A percentile compares a stretch with the other conserved stretches of the same genome.
Conservation (phyloP, 2,329 filamentous ascomycete species). For the Colletotrichum trifolii region DNA sequence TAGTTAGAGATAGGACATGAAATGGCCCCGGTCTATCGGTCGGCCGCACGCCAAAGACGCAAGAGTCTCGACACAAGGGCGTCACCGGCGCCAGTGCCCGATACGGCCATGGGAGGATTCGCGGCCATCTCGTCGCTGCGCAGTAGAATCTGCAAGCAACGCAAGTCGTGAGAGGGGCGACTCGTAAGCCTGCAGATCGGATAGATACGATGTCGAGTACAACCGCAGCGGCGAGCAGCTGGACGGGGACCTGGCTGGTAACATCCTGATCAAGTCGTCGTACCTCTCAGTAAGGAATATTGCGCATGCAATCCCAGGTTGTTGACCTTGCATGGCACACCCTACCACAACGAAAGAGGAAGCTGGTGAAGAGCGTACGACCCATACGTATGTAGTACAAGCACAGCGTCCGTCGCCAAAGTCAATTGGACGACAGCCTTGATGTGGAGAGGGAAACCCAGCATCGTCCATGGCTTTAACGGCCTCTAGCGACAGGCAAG, state of each 20-base stretch:
- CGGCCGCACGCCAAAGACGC: conserved; percentile 19
- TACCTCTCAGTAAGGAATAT: too few relatives aligned
- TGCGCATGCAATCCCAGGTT: neutral
- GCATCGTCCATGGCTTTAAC: neutral
- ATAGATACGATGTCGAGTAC: conserved; percentile 32
- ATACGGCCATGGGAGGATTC: conserved; percentile 20
- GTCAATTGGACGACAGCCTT: conserved; percentile 18
- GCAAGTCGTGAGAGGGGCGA: conserved; percentile 17
- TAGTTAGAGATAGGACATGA: conserved; percentile 1
- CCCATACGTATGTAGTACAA: neutral
- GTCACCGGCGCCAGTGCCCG: conserved; percentile 23
- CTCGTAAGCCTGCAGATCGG: conserved; percentile 34
- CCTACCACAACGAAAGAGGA: conserved; percentile 33
- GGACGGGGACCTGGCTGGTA: neutral
- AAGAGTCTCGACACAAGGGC: neutral
- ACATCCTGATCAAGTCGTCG: too few relatives aligned
- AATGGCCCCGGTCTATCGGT: neutral
- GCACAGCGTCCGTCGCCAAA: neutral
- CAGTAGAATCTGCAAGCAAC: conserved; percentile 3
- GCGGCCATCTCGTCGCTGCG: neutral
- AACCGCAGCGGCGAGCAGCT: neutral
- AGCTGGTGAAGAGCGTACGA: conserved; percentile 21
- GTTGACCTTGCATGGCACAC: conserved; percentile 17
- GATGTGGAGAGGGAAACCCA: conserved; percentile 18
- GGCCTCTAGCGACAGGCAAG: neutral